Percentiles rank a stretch among this genome's conserved stretches.
Conservation (phyloP, 202 grass and related monocot species). For the Brachypodium distachyon region DNA sequence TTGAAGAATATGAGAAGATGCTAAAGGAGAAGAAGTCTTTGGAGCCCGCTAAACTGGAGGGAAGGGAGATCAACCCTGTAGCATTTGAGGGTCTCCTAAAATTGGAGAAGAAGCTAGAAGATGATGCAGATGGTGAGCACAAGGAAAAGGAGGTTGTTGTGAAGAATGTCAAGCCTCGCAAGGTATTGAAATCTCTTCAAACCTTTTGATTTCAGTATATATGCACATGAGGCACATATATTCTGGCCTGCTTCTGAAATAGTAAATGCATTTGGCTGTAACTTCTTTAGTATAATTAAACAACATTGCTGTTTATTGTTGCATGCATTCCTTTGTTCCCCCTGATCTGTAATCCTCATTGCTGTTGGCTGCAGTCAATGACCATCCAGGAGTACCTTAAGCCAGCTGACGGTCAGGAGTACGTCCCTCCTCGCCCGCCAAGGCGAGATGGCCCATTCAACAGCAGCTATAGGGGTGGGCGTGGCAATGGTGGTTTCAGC, state of each 20-base stretch:
- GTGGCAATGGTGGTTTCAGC: background rate
- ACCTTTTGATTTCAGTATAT: too few species aligned
- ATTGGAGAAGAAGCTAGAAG: constrained; percentile 35
- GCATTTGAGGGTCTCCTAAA: constrained; percentile 10
- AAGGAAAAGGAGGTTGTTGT: background rate
- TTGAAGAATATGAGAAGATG: constrained; percentile 50
- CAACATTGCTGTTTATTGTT: background rate
- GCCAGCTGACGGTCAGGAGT: background rate
- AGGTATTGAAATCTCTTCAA: background rate
- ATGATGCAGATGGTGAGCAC: constrained; percentile 7
- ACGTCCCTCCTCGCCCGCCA: background rate
- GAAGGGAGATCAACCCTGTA: constrained; percentile 7
- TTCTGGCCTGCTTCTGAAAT: too few species aligned
- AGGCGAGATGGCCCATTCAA: background rate
- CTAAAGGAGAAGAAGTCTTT: constrained; percentile 26
- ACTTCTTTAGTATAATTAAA: too few species aligned
- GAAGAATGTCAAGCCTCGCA: constrained; percentile 10
- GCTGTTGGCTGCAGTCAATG: constrained; percentile 11
- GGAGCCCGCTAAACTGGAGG: background rate
- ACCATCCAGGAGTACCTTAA: background rate
- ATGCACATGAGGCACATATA: too few species aligned
- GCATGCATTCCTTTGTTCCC: background rate
- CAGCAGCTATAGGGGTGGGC: background rate
- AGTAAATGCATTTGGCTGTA: too few species aligned
- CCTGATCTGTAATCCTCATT: background rate